Conservation (phyloP, 768 basidiomycete genomes). For the Tulasnella sp. region DNA sequence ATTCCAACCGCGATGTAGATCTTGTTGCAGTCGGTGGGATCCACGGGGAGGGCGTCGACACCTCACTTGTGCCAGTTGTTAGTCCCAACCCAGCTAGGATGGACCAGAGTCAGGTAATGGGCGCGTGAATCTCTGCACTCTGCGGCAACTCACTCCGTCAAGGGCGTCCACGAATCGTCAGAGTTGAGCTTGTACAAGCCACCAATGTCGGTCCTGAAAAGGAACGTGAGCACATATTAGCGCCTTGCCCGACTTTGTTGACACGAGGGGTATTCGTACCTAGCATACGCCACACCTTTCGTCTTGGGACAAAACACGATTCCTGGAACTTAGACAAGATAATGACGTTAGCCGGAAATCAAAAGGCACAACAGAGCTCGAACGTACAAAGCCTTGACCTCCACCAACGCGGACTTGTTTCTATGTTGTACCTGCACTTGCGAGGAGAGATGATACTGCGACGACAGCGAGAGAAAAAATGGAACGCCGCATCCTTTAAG, state of each 20-base stretch:
- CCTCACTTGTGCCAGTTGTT: constrained; percentile 47
- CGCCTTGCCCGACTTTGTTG: too few species aligned
- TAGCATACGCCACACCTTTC: constrained; percentile 11
- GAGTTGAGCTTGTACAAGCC: constrained; percentile 28
- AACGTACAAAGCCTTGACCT: constrained; percentile 19
- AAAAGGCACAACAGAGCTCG: neutral
- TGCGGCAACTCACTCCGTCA: constrained; percentile 24
- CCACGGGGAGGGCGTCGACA: constrained; percentile 60
- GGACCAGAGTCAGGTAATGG: neutral
- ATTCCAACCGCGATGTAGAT: constrained; percentile 37
- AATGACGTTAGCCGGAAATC: too few species aligned
- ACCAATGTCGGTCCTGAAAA: constrained; percentile 18
- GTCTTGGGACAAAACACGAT: constrained; percentile 12
- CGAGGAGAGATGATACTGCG: neutral
- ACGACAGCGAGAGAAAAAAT: neutral
- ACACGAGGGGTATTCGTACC: neutral
- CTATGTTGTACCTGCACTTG: neutral
- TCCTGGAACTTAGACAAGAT: neutral
- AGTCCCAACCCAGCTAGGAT: constrained; percentile 6
- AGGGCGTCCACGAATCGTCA: constrained; percentile 26
- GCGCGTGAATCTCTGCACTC: too few species aligned
- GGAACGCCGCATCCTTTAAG: neutral
- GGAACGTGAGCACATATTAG: neutral
- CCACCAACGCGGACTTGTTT: constrained; percentile 23
- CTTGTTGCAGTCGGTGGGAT: constrained; percentile 54